phyloP scores from a whole-genome alignment of 1,139 yeast species.

The Suhomyces anneliseae region DNA sequence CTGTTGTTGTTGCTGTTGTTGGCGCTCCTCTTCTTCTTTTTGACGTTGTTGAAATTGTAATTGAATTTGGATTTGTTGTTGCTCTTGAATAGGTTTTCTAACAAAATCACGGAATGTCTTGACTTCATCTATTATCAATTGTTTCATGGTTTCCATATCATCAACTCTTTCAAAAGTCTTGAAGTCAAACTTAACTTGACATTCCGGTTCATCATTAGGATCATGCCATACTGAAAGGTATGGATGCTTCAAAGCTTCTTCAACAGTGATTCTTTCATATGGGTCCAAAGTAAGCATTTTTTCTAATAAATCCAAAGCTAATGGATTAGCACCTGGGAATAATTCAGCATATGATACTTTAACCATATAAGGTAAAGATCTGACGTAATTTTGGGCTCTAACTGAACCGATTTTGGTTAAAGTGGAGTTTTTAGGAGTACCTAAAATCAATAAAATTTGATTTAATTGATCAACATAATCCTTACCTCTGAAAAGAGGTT shows the following conservation, averaged over 20 bases:
- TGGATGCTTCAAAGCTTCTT: constrained; percentile 86
- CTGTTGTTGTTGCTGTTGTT: constrained; percentile 15
- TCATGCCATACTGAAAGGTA: constrained; percentile 94
- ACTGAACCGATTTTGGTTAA: constrained; percentile 81
- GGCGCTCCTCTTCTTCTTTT: constrained; percentile 22
- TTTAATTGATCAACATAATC: constrained; percentile 95
- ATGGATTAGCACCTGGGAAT: constrained; percentile 84
- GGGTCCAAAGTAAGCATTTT: constrained; percentile 89
- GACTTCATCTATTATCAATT: constrained; percentile 82
- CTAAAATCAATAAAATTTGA: constrained; percentile 79
- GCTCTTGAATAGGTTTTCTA: constrained; percentile 70
- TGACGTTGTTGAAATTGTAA: constrained; percentile 36
- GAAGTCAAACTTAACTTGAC: constrained; percentile 83
- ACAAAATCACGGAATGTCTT: constrained; percentile 77
- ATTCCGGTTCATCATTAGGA: constrained; percentile 89
- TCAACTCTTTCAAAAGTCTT: constrained; percentile 80
- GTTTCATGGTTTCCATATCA: constrained; percentile 73
- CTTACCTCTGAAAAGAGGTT: constrained; percentile 89
- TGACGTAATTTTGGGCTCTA: constrained; percentile 89
- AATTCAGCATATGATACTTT: constrained; percentile 71
- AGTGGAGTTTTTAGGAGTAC: constrained; percentile 88
- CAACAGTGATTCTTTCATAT: constrained; percentile 79
- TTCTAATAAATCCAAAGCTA: constrained; percentile 80
- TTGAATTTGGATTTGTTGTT: constrained; percentile 49
- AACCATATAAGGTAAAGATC: constrained; percentile 80